Evolutionary conservation across 2,329 filamentous ascomycete genomes (phyloP).

Genomic region (Penicillium sp.): DNA sequence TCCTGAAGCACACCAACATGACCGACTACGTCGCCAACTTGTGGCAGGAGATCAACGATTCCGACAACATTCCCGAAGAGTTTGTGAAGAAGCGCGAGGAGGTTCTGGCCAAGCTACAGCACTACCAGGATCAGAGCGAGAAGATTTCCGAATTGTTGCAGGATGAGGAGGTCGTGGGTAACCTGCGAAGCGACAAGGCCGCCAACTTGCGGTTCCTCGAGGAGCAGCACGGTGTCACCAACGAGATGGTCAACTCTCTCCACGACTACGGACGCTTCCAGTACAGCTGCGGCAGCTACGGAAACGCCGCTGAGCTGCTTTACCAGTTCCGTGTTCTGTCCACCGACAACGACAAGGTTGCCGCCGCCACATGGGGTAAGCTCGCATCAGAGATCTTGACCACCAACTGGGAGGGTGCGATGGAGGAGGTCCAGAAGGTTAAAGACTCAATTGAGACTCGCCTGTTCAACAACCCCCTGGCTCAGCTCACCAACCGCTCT

Average conservation of each 20-base stretch:
- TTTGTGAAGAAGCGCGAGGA: constrained; percentile 87
- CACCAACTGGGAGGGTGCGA: constrained; percentile 89
- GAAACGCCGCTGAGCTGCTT: constrained; percentile 82
- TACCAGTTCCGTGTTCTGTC: constrained; percentile 98
- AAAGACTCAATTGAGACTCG: constrained; percentile 90
- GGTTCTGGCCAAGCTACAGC: constrained; percentile 77
- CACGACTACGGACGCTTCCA: constrained; percentile 97
- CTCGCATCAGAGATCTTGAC: constrained; percentile 93
- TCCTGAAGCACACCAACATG: constrained; percentile 98
- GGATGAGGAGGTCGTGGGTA: constrained; percentile 85
- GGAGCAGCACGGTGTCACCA: constrained; percentile 91
- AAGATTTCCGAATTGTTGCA: constrained; percentile 85
- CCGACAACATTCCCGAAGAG: constrained; percentile 75
- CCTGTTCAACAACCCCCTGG: constrained; percentile 93
- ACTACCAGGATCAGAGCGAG: constrained; percentile 81
- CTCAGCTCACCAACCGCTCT: constrained; percentile 92
- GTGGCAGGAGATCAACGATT: constrained; percentile 83
- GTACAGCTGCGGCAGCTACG: constrained; percentile 96
- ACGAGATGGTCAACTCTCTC: constrained; percentile 92
- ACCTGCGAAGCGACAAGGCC: constrained; percentile 93
- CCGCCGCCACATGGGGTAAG: constrained; percentile 96
- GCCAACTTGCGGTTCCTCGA: constrained; percentile 98
- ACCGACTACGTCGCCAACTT: constrained; percentile 93
- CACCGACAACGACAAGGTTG: constrained; percentile 97
- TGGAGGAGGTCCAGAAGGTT: constrained; percentile 87